phyloP scores from a whole-genome alignment of 257 asterid genomes.

The Phtheirospermum japonicum region DNA sequence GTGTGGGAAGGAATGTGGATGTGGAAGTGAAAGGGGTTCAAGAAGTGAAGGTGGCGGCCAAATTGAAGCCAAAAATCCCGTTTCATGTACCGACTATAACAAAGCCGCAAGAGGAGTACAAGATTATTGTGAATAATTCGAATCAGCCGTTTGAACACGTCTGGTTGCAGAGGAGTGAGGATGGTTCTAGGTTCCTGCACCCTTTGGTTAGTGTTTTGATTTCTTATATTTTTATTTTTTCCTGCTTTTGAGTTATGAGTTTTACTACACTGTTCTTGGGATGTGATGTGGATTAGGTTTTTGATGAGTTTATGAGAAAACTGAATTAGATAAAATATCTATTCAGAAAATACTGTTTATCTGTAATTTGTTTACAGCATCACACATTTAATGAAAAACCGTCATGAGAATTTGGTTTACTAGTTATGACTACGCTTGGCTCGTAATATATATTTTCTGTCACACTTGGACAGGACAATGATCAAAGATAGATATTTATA shows the following conservation, averaged over 20 bases:
- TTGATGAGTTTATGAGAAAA: not conserved
- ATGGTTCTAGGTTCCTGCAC: conserved; percentile 63
- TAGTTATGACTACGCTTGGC: not conserved
- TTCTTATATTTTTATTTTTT: not conserved
- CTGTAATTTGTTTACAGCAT: not conserved
- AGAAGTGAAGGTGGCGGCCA: conserved; percentile 64
- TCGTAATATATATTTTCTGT: not conserved
- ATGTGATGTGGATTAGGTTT: not conserved
- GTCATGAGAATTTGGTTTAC: not conserved
- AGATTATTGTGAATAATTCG: conserved; percentile 70
- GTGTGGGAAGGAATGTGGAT: conserved; percentile 33
- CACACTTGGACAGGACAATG: conserved; percentile 17
- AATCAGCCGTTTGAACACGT: conserved; percentile 90
- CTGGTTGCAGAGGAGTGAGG: conserved; percentile 80
- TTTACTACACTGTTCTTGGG: not conserved
- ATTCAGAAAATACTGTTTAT: not conserved
- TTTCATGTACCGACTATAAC: conserved; percentile 73
- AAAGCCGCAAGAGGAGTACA: conserved; percentile 80
- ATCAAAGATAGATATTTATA: not conserved
- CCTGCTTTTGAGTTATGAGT: not conserved
- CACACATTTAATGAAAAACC: not conserved
- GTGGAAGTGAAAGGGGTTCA: conserved; percentile 33
- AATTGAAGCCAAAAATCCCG: conserved; percentile 72
- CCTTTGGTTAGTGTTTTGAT: conserved; percentile 59
- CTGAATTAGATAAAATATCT: conserved; percentile 9